These are phyloP conservation scores for Talinum fruticosum DNA, from an alignment of 148 eudicot genomes.

Conservation along the genomic window DNA sequence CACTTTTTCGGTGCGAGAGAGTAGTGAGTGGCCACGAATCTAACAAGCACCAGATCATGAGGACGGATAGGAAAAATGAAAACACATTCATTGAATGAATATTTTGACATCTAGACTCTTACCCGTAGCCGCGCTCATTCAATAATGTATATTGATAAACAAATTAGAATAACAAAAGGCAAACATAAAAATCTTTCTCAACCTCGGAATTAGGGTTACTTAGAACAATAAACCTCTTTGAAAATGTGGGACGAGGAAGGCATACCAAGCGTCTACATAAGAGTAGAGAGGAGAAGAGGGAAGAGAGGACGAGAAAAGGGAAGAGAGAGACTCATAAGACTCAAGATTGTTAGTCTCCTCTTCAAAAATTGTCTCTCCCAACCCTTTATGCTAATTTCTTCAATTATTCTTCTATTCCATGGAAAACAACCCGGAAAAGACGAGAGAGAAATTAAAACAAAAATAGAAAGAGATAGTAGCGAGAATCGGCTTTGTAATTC, in stretches of 20 bases:
- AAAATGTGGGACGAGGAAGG: background rate
- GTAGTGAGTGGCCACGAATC: constrained; percentile 47
- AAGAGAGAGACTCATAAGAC: constrained; percentile 9
- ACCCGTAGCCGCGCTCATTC: constrained; percentile 48
- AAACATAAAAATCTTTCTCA: background rate
- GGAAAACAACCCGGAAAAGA: background rate
- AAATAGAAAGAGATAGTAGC: background rate
- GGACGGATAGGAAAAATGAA: constrained; percentile 59
- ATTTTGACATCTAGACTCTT: constrained; percentile 59
- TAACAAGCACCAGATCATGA: constrained; percentile 58
- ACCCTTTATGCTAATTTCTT: constrained; percentile 18
- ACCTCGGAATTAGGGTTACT: background rate
- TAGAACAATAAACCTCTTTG: background rate
- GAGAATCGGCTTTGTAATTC: background rate
- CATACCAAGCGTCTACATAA: constrained; percentile 51
- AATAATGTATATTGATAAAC: background rate
- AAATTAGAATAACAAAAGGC: background rate
- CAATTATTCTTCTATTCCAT: constrained; percentile 11
- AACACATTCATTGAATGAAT: constrained; percentile 48
- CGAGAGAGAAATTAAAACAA: background rate
- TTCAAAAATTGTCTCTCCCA: constrained; percentile 67
- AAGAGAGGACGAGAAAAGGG: constrained; percentile 28
- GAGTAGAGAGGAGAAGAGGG: constrained; percentile 39
- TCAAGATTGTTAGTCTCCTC: constrained; percentile 35
- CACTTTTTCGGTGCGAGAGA: constrained; percentile 62